A percentile compares a stretch with the other conserved stretches of the same genome.
Evolutionary conservation across 2,329 filamentous ascomycete species (phyloP).

Genomic region (Phyllosticta capitalensis): DNA sequence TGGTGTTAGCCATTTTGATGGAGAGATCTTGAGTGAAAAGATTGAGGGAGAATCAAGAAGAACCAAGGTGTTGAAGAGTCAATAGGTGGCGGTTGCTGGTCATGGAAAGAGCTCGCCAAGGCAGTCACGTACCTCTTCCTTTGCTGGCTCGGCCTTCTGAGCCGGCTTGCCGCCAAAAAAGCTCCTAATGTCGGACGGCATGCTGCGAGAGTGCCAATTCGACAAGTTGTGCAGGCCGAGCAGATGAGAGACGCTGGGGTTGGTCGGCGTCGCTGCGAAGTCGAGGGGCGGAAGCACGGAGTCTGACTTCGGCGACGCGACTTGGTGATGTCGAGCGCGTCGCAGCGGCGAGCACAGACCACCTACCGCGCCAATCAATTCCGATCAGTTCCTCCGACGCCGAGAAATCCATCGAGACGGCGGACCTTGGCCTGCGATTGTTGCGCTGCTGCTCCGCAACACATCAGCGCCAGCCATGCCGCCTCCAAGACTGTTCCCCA

Average conservation of each 20-base stretch:
- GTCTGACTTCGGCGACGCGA: neutral
- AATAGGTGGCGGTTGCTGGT: neutral
- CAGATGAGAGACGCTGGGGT: neutral
- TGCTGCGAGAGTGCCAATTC: conserved; percentile 27
- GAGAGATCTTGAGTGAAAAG: neutral
- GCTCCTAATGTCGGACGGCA: conserved; percentile 79
- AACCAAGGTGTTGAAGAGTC: neutral
- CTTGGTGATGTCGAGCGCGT: conserved; percentile 10
- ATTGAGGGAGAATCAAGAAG: neutral
- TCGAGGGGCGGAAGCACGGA: neutral
- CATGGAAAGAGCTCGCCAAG: neutral
- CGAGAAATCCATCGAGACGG: neutral
- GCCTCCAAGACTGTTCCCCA: conserved; percentile 27
- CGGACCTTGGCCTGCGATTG: neutral
- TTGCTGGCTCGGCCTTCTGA: conserved; percentile 35
- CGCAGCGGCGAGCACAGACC: neutral
- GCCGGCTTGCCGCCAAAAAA: conserved; percentile 78
- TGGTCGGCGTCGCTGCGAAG: neutral
- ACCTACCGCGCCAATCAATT: neutral
- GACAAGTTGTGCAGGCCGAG: neutral
- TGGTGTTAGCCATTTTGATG: neutral
- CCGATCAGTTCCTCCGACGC: conserved; percentile 5
- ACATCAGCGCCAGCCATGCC: conserved; percentile 25
- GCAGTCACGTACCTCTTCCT: conserved; percentile 18
- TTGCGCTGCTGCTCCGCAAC: neutral